A percentile compares a stretch with the other conserved stretches of the same genome.
phyloP scores from a whole-genome alignment of 495 filamentous ascomycete genomes.

The Talaromyces trachyspermus region DNA sequence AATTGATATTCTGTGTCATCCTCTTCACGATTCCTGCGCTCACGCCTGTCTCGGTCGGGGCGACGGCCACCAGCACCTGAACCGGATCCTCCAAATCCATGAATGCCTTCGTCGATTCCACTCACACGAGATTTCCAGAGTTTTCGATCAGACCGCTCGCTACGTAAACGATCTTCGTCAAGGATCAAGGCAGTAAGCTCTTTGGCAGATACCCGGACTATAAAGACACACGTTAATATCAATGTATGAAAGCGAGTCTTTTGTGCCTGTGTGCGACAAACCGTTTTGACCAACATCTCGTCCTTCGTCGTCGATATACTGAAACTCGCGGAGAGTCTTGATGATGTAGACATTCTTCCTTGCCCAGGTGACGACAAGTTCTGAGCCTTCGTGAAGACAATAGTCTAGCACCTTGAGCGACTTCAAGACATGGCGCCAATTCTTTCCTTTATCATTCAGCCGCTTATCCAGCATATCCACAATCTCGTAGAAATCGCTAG shows the following conservation, averaged over 20 bases:
- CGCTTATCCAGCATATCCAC: slow-evolving; percentile 99
- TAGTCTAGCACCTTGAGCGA: slow-evolving; percentile 97
- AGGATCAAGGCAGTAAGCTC: slow-evolving; percentile 90
- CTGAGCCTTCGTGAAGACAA: slow-evolving; percentile 94
- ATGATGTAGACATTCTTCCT: slow-evolving; percentile 97
- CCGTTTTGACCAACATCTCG: slow-evolving; percentile 94
- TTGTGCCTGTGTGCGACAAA: too few relatives aligned
- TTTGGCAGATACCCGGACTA: slow-evolving; percentile 93
- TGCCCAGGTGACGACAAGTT: slow-evolving; percentile 95
- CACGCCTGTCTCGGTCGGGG: slow-evolving; percentile 33
- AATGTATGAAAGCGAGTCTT: too few relatives aligned
- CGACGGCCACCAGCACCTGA: slow-evolving; percentile 32
- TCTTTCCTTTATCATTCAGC: slow-evolving; percentile 98
- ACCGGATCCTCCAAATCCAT: slow-evolving; percentile 27
- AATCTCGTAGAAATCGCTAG: slow-evolving; percentile 97
- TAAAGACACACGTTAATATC: slow-evolving; percentile 12
- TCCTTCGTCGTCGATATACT: slow-evolving; percentile 90
- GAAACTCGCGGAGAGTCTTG: slow-evolving; percentile 95
- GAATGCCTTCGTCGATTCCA: slow-evolving; percentile 76
- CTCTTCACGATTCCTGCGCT: slow-evolving; percentile 53
- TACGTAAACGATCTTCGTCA: slow-evolving; percentile 90
- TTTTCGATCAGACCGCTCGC: slow-evolving; percentile 85
- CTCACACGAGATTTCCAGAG: slow-evolving; percentile 95
- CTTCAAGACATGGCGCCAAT: slow-evolving; percentile 98
- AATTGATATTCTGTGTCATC: slow-evolving; percentile 90